Evolutionary conservation across 169 alveolate species (phyloP).

Genomic region (Plasmodium malariae): DNA sequence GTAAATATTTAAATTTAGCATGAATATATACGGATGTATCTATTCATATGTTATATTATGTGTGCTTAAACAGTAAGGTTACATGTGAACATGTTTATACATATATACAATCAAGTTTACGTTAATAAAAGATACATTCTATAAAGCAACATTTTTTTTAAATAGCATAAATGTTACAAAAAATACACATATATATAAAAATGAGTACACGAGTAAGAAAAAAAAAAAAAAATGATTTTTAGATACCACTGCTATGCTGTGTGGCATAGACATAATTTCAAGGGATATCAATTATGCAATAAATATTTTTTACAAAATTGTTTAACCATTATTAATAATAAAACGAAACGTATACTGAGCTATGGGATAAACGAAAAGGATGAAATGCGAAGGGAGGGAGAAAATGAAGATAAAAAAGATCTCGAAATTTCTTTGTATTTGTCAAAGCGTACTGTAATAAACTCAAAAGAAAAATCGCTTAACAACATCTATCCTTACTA

Average conservation of each 20-base stretch:
- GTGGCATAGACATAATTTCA: constrained; percentile 29
- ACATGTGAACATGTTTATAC: too few species aligned
- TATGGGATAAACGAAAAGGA: constrained; percentile 2
- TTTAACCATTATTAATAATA: neutral
- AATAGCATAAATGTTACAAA: neutral
- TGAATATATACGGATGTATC: too few species aligned
- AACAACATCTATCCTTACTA: neutral
- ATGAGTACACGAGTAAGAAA: neutral
- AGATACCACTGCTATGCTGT: constrained; percentile 14
- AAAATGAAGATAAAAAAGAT: neutral
- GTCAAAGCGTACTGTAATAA: neutral
- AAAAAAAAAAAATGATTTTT: constrained; percentile 42
- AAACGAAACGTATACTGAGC: neutral
- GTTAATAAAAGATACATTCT: too few species aligned
- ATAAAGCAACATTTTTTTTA: neutral
- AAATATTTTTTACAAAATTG: constrained; percentile 23
- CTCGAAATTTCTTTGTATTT: neutral
- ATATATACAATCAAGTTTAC: too few species aligned
- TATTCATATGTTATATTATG: too few species aligned
- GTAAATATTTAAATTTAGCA: too few species aligned
- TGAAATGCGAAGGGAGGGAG: neutral
- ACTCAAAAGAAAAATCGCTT: neutral
- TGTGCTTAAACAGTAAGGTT: too few species aligned
- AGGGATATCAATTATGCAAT: constrained; percentile 11
- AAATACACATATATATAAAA: too few species aligned